A percentile compares a stretch with the other conserved stretches of the same genome.
Conservation (phyloP, 139 green algal genomes). For the Chlamydomonas incerta region DNA sequence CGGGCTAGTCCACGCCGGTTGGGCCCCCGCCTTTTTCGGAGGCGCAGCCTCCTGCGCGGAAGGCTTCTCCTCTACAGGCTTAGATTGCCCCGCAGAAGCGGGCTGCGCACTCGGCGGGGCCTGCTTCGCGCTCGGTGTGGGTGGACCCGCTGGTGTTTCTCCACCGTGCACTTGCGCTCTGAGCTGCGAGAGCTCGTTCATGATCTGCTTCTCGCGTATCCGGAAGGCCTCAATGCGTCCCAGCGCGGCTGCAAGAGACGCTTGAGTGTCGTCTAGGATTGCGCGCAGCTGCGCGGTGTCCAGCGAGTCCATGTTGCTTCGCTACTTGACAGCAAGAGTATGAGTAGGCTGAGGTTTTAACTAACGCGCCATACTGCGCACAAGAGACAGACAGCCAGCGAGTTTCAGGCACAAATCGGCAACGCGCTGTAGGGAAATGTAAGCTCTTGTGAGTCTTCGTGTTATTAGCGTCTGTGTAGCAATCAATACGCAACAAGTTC, state of each 20-base stretch:
- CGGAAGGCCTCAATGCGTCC: slow-evolving; percentile 58
- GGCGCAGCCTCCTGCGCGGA: no score
- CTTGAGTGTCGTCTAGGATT: slow-evolving; percentile 54
- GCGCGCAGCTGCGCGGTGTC: slow-evolving; percentile 6
- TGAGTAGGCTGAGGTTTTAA: neutral
- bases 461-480: no score
- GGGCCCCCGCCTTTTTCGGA: neutral
- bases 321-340: no score
- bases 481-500: no score
- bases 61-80: neutral
- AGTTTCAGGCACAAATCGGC: no score
- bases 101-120: neutral
- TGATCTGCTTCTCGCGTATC: slow-evolving; percentile 49
- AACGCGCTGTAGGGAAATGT: no score
- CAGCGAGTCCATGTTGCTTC: neutral
- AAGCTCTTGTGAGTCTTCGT: no score
- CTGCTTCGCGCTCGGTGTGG: neutral
- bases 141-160: neutral
- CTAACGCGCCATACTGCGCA: no score
- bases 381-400: no score
- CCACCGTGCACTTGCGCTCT: slow-evolving; percentile 42
- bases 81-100: neutral
- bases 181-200: slow-evolving; percentile 43
- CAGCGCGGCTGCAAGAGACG: slow-evolving; percentile 50
- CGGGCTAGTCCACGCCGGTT: slow-evolving; percentile 12